These are phyloP conservation scores for Pyricularia pennisetigena DNA, from an alignment of 2,329 filamentous ascomycete species.

Conservation along the genomic window DNA sequence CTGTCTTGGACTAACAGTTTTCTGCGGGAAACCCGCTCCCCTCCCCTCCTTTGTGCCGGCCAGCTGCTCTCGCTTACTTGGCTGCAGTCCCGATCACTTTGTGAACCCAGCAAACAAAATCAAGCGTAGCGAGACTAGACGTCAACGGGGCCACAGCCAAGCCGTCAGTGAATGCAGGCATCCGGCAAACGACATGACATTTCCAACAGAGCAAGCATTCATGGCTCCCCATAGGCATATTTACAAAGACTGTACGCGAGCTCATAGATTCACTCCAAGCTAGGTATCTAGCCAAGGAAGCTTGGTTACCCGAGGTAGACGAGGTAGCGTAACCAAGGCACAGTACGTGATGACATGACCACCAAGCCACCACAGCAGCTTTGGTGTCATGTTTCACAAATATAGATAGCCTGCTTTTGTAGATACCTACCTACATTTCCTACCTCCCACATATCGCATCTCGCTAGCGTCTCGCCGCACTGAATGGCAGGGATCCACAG, in stretches of 20 bases:
- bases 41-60: not conserved
- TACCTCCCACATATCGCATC: not conserved
- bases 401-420: not conserved
- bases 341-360: too few relatives aligned
- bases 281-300: too few relatives aligned
- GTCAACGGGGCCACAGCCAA: not conserved
- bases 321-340: not conserved
- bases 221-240: not conserved
- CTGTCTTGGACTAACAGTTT: too few relatives aligned
- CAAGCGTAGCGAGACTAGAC: not conserved
- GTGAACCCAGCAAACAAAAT: not conserved
- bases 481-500: not conserved
- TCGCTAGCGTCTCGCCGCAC: not conserved
- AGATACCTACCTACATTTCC: not conserved
- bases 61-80: not conserved
- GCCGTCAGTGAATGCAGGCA: not conserved
- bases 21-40: too few relatives aligned
- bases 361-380: not conserved
- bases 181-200: not conserved
- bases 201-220: not conserved
- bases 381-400: not conserved
- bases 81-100: not conserved
- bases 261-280: too few relatives aligned
- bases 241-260: too few relatives aligned
- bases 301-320: not conserved